Base-by-base conservation (phyloP, 2,329 filamentous ascomycete species). In the Botrytis pseudocinerea region DNA sequence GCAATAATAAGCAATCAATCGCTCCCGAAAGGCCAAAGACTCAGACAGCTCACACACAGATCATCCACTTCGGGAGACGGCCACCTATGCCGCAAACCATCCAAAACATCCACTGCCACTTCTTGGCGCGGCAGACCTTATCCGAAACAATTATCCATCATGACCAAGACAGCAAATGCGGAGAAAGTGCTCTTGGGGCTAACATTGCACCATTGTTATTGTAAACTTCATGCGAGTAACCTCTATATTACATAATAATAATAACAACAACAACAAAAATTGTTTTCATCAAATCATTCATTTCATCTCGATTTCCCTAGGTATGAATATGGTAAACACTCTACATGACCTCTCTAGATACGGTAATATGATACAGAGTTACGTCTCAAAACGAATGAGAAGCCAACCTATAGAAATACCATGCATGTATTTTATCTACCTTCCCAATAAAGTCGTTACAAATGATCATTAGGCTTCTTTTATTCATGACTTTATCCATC, bases 401-500 rank as follows among this genome's bases (percentile, higher is more conserved):
- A 42, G 65, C 48, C 38, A 20, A 38, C 65, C 48, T 57, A 68
- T 42, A 42, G 28, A 32, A 54, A 54, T 42, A 68, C 38, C 65
- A 59, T 69, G 48, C 48, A 59, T 69, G 48, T 57, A 44, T 38
- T 42, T 44, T 42, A 25, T 48, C 38, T 38, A 57, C n/a, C 48
- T 42, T 68, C 48, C 35, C 48, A 68, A 68, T 57, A 69, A 57
- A 69, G 65, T 69, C 65, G 65, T 69, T 69, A 57, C 65, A 51
- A 57, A 44, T 69, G 38, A 69, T 69, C 65, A 69, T 69, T 57
- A 69, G 40, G 35, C 35, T 69, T 69, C 65, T 69, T 32, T 69
- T 69, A 59, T 46, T 69, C 59, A 69, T 57, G 59, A 44, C 38
- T 76, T 74, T 82, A 81, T 65, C 80, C 89, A 77, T 91, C 89